Conservation (phyloP, 805 yeast genomes). For the Maudiozyma serrabonitensis region DNA sequence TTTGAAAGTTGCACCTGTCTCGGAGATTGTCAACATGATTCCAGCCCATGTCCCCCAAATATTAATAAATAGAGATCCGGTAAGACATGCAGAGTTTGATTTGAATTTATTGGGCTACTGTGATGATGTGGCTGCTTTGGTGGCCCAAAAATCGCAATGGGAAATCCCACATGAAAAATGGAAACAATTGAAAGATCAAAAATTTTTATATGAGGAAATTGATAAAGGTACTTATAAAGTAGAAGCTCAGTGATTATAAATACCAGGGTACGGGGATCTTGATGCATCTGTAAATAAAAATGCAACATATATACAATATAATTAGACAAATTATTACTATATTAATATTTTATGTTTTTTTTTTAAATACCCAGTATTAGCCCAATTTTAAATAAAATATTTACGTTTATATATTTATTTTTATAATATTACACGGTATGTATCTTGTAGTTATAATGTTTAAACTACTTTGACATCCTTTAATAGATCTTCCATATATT, state of each 20-base stretch:
- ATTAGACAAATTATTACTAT: neutral
- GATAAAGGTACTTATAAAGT: constrained; percentile 28
- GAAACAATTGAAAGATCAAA: constrained; percentile 21
- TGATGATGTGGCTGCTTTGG: constrained; percentile 67
- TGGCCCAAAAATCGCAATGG: constrained; percentile 53
- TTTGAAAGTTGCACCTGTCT: constrained; percentile 84
- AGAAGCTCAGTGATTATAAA: constrained; percentile 3
- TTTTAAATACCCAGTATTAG: neutral
- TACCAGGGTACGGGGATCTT: neutral
- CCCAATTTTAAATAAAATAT: neutral
- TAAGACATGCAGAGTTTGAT: constrained; percentile 71
- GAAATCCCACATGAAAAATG: constrained; percentile 46
- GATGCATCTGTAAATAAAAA: too few species aligned
- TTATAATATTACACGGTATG: neutral
- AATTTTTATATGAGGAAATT: constrained; percentile 13
- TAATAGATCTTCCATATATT: constrained; percentile 32
- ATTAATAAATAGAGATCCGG: constrained; percentile 66
- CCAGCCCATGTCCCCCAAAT: constrained; percentile 74
- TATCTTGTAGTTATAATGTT: neutral
- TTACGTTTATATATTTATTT: neutral
- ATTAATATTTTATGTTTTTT: neutral
- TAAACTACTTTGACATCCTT: constrained; percentile 8
- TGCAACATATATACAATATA: too few species aligned
- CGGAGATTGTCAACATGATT: constrained; percentile 70
- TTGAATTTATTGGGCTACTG: constrained; percentile 68